A percentile compares a stretch with the other conserved stretches of the same genome.
Evolutionary conservation across 345 rosid species (phyloP).

Genomic region (Microthlaspi erraticum): DNA sequence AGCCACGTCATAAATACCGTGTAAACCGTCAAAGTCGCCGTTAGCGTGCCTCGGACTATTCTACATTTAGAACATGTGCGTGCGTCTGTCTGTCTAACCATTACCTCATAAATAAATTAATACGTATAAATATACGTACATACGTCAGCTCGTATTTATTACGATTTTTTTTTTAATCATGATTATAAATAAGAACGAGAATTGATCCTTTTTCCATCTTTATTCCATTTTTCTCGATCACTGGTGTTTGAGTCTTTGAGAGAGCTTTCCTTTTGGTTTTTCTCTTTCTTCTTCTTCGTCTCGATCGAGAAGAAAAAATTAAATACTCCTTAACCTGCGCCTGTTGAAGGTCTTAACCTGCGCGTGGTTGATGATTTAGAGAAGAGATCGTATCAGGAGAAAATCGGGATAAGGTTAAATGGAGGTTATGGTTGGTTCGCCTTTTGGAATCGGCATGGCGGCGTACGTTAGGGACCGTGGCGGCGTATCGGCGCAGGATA

Average conservation of each 20-base stretch:
- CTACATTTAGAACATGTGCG: conserved; percentile 36
- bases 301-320: not conserved
- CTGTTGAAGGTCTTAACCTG: conserved; percentile 23
- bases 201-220: conserved; percentile 21
- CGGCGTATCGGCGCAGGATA: conserved; percentile 47
- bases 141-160: conserved; percentile 30
- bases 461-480: conserved; percentile 47
- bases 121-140: conserved; percentile 26
- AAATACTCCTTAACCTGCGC: conserved; percentile 27
- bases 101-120: conserved; percentile 3
- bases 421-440: conserved; percentile 68
- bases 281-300: not conserved
- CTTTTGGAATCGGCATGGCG: conserved; percentile 51
- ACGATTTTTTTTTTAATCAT: conserved; percentile 17
- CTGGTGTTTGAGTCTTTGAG: conserved; percentile 22
- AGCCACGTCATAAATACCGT: conserved; percentile 39
- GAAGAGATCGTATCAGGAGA: conserved; percentile 15
- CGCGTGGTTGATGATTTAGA: conserved; percentile 12
- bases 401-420: conserved; percentile 24
- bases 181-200: conserved; percentile 31
- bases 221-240: conserved; percentile 36
- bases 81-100: not conserved
- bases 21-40: conserved; percentile 40
- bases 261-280: not conserved
- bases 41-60: conserved; percentile 39